Evolutionary conservation across 345 rosid species (phyloP), one percentile per base, ranked within the genome.

Genomic region (Corymbia maculata): DNA sequence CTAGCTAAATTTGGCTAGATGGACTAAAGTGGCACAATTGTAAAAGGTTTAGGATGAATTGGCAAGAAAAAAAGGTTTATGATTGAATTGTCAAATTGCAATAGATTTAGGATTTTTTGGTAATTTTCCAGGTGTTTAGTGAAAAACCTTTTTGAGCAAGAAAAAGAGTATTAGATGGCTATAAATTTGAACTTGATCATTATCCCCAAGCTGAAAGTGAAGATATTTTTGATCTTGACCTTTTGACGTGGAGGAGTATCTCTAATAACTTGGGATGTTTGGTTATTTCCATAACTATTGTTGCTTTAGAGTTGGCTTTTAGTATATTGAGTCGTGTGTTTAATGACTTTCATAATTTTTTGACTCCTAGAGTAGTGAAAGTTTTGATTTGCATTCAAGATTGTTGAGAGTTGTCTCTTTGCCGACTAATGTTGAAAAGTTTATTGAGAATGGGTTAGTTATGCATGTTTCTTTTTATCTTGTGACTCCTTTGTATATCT

Each of bases 321-420:
- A n/a, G 42, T n/a, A n/a, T 15, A 66, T 14, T 0, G 0, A 0
- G 2, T 66, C 9, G 1, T 66, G 10, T 66, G 17, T 15, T 66
- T 66, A 30, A 66, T 66, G 75, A 7, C 42, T 66, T 66, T 66
- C 5, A 30, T 13, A 61, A 4, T n/a, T 66, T 17, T n/a, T 66
- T 66, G 42, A 66, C 42, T 14, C 4, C 9, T 13, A 66, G 1
- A 14, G 8, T 0, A 30, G 5, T 3, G 2, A 9, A n/a, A n/a
- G 75, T 30, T 13, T 66, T 14, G 75, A n/a, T 14, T 66, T 66
- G 8, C 19, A n/a, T 13, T n/a, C 9, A 66, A n/a, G 9, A 66
- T 66, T n/a, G 42, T 13, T 66, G 16, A 66, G 19, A 66, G 21
- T 0, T 8, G 7, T 6, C n/a, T 8, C 4, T 30, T 2, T 13